These are phyloP conservation scores for Candida gorgasii DNA, from an alignment of 805 yeast species.

Conservation along the genomic window DNA sequence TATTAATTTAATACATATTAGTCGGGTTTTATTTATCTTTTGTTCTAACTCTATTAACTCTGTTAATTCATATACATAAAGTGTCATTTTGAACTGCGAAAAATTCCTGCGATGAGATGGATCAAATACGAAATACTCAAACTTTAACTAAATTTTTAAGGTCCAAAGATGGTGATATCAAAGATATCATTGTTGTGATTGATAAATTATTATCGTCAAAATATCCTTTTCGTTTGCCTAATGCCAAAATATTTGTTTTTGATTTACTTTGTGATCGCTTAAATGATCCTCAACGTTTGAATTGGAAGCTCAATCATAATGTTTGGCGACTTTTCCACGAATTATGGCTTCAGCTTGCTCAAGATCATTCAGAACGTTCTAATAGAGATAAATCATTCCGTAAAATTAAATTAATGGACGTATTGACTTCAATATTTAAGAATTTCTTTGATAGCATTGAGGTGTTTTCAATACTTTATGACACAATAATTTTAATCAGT, in stretches of 20 bases:
- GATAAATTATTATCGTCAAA: slow-evolving; percentile 32
- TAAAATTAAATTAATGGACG: slow-evolving; percentile 41
- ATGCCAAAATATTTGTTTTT: slow-evolving; percentile 52
- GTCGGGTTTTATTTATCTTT: neutral
- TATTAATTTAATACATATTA: slow-evolving; percentile 55
- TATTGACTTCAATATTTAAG: slow-evolving; percentile 18
- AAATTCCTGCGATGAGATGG: slow-evolving; percentile 15
- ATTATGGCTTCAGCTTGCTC: slow-evolving; percentile 35
- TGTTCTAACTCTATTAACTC: neutral
- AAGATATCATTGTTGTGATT: slow-evolving; percentile 39
- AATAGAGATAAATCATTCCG: slow-evolving; percentile 43
- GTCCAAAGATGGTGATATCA: slow-evolving; percentile 47
- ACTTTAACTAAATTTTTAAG: slow-evolving; percentile 58
- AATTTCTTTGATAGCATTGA: slow-evolving; percentile 8
- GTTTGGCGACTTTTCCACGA: slow-evolving; percentile 54
- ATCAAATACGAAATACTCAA: slow-evolving; percentile 34
- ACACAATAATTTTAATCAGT: slow-evolving; percentile 21
- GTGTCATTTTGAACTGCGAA: slow-evolving; percentile 2
- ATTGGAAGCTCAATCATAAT: slow-evolving; percentile 43
- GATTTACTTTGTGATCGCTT: slow-evolving; percentile 63
- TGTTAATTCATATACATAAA: neutral
- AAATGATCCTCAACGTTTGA: slow-evolving; percentile 41
- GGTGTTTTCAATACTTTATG: slow-evolving; percentile 21
- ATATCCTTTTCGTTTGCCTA: slow-evolving; percentile 51
- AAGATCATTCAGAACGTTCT: slow-evolving; percentile 17